Conservation (phyloP, 495 filamentous ascomycete genomes). For the Aspergillus diversus region DNA sequence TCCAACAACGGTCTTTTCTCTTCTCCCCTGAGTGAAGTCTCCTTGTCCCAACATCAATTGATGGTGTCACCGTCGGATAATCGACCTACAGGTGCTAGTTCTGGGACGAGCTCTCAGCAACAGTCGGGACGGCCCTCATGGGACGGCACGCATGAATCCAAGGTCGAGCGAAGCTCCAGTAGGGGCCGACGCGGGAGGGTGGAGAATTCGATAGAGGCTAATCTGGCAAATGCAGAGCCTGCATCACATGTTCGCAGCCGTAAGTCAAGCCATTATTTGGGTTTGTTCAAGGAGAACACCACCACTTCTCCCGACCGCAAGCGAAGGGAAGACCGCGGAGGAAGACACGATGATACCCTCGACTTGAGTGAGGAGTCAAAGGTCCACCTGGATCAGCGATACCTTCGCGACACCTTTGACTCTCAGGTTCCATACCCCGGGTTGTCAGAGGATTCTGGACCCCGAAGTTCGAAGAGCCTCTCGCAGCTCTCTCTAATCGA, state of each 20-base stretch:
- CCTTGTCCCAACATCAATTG: slow-evolving; percentile 24
- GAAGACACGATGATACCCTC: slow-evolving; percentile 34
- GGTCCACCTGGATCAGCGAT: slow-evolving; percentile 19
- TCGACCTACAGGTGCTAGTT: slow-evolving; percentile 22
- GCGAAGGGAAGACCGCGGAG: slow-evolving; percentile 41
- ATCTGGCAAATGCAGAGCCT: slow-evolving; percentile 72
- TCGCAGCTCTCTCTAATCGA: slow-evolving; percentile 40
- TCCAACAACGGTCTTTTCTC: slow-evolving; percentile 36
- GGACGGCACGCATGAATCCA: slow-evolving; percentile 19
- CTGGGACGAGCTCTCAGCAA: slow-evolving; percentile 27
- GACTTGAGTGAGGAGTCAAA: slow-evolving; percentile 20
- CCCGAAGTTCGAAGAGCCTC: slow-evolving; percentile 33
- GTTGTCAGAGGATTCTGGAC: slow-evolving; percentile 21
- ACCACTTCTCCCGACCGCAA: slow-evolving; percentile 54
- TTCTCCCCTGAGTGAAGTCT: slow-evolving; percentile 35
- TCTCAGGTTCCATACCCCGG: slow-evolving; percentile 7
- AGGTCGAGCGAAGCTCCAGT: slow-evolving; percentile 45
- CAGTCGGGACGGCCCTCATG: slow-evolving; percentile 24
- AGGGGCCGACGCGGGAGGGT: slow-evolving; percentile 56
- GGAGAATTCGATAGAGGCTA: slow-evolving; percentile 84
- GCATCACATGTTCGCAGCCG: slow-evolving; percentile 78
- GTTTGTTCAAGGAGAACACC: slow-evolving; percentile 91
- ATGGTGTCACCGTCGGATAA: slow-evolving; percentile 26
- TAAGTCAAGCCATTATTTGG: slow-evolving; percentile 90
- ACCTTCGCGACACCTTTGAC: slow-evolving; percentile 12